Percentiles rank a stretch among this genome's conserved stretches.
Conservation (phyloP, 495 filamentous ascomycete species). For the Penicillium steckii region DNA sequence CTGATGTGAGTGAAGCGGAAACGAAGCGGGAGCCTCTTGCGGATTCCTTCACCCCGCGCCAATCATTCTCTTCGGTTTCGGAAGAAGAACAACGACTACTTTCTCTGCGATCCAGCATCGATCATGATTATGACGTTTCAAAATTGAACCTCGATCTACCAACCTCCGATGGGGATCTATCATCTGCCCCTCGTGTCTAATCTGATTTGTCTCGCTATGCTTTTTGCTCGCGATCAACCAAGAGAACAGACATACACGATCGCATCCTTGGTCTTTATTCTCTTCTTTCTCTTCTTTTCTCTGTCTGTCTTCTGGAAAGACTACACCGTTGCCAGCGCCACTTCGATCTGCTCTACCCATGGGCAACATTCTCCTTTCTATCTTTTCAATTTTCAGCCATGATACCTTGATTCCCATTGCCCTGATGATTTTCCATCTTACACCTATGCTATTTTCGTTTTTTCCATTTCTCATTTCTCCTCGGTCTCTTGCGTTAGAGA, state of each 20-base stretch:
- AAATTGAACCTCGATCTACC: constrained; percentile 25
- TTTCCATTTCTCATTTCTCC: constrained; percentile 11
- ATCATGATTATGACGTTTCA: constrained; percentile 34
- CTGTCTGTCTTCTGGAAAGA: constrained; percentile 18
- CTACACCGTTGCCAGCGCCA: constrained; percentile 7
- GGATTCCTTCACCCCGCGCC: constrained; percentile 8
- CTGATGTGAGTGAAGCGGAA: constrained; percentile 24
- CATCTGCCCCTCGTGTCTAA: constrained; percentile 1
- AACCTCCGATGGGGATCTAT: constrained; percentile 11
- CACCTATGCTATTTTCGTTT: constrained; percentile 6
- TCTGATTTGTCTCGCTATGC: constrained; percentile 1
- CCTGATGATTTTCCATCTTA: constrained; percentile 14
- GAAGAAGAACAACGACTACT: constrained; percentile 43
- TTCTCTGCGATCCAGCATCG: constrained; percentile 42
- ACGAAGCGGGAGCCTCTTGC: constrained; percentile 25
- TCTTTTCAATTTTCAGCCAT: constrained; percentile 13
- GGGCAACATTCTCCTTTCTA: constrained; percentile 10
- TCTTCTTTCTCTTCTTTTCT: constrained; percentile 1
- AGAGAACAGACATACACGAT: no score
- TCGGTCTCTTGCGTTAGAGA: constrained; percentile 12
- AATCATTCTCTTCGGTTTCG: constrained; percentile 15
- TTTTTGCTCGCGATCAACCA: not conserved
- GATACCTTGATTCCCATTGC: constrained; percentile 18
- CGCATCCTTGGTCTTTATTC: no score
- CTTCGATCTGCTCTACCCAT: not conserved